Conservation (phyloP, 257 asterid genomes). For the Salvia hispanica region DNA sequence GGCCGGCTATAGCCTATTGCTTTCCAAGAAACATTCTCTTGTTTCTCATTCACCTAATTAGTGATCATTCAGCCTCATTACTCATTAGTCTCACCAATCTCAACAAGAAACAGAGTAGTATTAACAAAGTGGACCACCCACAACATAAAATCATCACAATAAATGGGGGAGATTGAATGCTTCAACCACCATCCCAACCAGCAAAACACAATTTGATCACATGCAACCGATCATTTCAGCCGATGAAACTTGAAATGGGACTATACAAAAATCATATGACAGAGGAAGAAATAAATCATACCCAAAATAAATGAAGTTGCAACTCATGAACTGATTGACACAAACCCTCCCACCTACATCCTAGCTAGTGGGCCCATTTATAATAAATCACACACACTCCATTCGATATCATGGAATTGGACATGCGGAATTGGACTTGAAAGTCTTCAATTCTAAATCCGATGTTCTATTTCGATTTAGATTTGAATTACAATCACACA, state of each 20-base stretch:
- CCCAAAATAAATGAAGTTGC: not conserved
- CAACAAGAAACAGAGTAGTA: not conserved
- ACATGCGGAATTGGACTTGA: no score
- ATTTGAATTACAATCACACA: no score
- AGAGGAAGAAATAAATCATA: not conserved
- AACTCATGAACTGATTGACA: not conserved
- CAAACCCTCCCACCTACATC: not conserved
- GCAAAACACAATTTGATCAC: no score
- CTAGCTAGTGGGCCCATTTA: no score
- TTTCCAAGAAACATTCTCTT: conserved; percentile 68
- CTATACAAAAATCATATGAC: not conserved
- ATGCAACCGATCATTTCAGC: no score
- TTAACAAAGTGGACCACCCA: conserved; percentile 1
- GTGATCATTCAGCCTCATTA: not conserved
- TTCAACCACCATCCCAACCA: conserved; percentile 15
- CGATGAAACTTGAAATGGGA: not conserved
- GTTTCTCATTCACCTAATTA: conserved; percentile 50
- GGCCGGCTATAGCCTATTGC: conserved; percentile 84
- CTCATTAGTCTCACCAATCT: not conserved
- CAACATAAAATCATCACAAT: not conserved
- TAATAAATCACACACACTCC: no score
- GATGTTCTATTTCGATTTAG: no score
- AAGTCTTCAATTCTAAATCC: no score
- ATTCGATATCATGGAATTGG: no score
- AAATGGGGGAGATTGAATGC: not conserved